Percentiles rank a stretch among this genome's conserved stretches.
phyloP scores from a whole-genome alignment of 495 filamentous ascomycete species.

The Niebla homalea region DNA sequence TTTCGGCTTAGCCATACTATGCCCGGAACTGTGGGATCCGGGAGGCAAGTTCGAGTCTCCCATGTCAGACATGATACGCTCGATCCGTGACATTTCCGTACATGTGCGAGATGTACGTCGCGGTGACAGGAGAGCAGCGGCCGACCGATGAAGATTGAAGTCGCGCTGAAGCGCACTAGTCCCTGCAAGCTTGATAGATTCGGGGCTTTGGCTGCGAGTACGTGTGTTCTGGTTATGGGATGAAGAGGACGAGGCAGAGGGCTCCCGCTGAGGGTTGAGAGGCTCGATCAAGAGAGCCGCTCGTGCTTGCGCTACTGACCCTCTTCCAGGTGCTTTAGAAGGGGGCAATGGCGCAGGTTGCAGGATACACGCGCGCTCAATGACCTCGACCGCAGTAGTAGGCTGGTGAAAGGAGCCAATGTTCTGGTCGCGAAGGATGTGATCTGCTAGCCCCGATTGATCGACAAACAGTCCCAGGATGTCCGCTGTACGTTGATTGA shows the following conservation, averaged over 20 bases:
- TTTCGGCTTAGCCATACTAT: not conserved
- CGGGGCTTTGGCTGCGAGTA: not conserved
- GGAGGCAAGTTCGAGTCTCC: not conserved
- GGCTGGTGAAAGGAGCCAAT: constrained; percentile 7
- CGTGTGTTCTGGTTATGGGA: not conserved
- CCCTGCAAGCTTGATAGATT: not conserved
- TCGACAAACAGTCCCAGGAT: constrained; percentile 6
- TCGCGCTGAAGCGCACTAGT: not conserved
- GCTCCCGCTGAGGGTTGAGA: constrained; percentile 4
- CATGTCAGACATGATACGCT: constrained; percentile 12
- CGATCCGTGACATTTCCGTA: constrained; percentile 9
- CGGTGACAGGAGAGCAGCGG: not conserved
- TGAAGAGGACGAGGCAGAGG: not conserved
- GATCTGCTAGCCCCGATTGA: not conserved
- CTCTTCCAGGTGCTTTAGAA: constrained; percentile 1
- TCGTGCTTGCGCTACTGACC: constrained; percentile 10
- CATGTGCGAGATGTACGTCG: constrained; percentile 1
- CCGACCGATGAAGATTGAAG: not conserved
- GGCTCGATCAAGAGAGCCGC: constrained; percentile 9
- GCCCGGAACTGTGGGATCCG: not conserved
- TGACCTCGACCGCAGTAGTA: constrained; percentile 7
- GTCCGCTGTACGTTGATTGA: not conserved
- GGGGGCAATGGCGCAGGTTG: not conserved
- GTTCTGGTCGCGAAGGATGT: constrained; percentile 7
- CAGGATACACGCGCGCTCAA: constrained; percentile 6